These are phyloP conservation scores for Fusarium sp. DNA, from an alignment of 2,329 filamentous ascomycete genomes.

Conservation along the genomic window DNA sequence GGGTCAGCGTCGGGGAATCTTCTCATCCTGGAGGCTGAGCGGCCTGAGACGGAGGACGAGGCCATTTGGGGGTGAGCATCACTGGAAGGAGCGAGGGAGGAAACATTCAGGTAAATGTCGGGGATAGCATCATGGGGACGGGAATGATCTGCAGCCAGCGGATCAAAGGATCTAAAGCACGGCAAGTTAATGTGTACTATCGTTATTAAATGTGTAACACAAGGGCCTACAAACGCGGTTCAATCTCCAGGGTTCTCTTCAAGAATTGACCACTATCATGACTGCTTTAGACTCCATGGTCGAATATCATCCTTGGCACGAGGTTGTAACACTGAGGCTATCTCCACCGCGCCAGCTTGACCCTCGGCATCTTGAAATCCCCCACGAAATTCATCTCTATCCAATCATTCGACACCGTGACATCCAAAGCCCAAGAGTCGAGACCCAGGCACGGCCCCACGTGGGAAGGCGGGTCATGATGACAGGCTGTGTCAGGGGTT, in stretches of 20 bases:
- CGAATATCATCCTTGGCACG: not conserved
- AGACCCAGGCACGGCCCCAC: conserved; percentile 28
- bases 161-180: not conserved
- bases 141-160: not conserved
- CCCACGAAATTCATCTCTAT: not conserved
- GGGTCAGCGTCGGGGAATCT: conserved; percentile 6
- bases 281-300: not conserved
- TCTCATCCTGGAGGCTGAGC: conserved; percentile 33
- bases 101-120: not conserved
- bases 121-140: not conserved
- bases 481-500: conserved; percentile 11
- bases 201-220: not conserved
- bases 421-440: not conserved
- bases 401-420: conserved; percentile 44
- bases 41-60: conserved; percentile 30
- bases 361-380: not conserved
- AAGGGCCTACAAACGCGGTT: not conserved
- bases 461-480: conserved; percentile 23
- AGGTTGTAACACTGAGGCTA: not conserved
- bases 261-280: conserved; percentile 2
- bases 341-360: not conserved
- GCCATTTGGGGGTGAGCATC: conserved; percentile 27
- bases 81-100: not conserved
- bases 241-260: not conserved
- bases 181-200: not conserved